Evolutionary conservation across 495 filamentous ascomycete genomes (phyloP).

Genomic region (Neurospora sp.): DNA sequence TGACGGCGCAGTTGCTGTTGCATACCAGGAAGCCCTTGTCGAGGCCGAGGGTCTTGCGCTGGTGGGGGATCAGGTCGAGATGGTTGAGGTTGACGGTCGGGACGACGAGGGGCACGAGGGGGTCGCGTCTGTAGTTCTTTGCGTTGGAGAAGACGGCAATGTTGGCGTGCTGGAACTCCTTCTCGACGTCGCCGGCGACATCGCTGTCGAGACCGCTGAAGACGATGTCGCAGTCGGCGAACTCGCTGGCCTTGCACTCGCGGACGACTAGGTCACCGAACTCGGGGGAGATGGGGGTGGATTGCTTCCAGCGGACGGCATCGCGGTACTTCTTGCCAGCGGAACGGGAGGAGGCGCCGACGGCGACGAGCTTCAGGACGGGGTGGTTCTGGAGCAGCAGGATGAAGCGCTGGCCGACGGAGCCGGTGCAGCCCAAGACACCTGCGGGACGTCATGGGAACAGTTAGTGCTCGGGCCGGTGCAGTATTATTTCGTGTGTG

Average conservation of each 20-base stretch:
- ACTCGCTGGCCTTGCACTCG: slow-evolving; percentile 63
- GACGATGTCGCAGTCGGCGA: slow-evolving; percentile 76
- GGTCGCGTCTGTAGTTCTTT: slow-evolving; percentile 79
- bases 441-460: slow-evolving; percentile 25
- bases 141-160: slow-evolving; percentile 80
- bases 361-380: slow-evolving; percentile 59
- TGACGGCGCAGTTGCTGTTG: slow-evolving; percentile 87
- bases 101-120: slow-evolving; percentile 73
- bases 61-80: slow-evolving; percentile 65
- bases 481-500: slow-evolving; percentile 2
- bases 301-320: slow-evolving; percentile 78
- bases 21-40: slow-evolving; percentile 75
- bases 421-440: slow-evolving; percentile 65
- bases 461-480: neutral
- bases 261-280: slow-evolving; percentile 61
- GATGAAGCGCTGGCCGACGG: slow-evolving; percentile 79
- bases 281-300: slow-evolving; percentile 53
- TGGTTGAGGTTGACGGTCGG: slow-evolving; percentile 77
- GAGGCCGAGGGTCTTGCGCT: slow-evolving; percentile 53
- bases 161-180: slow-evolving; percentile 67
- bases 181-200: slow-evolving; percentile 73
- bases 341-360: slow-evolving; percentile 70
- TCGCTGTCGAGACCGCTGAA: slow-evolving; percentile 82
- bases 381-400: slow-evolving; percentile 72
- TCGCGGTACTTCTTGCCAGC: slow-evolving; percentile 76